Evolutionary conservation across 2,329 filamentous ascomycete genomes (phyloP).

Genomic region (Endoconidiophora polonica): DNA sequence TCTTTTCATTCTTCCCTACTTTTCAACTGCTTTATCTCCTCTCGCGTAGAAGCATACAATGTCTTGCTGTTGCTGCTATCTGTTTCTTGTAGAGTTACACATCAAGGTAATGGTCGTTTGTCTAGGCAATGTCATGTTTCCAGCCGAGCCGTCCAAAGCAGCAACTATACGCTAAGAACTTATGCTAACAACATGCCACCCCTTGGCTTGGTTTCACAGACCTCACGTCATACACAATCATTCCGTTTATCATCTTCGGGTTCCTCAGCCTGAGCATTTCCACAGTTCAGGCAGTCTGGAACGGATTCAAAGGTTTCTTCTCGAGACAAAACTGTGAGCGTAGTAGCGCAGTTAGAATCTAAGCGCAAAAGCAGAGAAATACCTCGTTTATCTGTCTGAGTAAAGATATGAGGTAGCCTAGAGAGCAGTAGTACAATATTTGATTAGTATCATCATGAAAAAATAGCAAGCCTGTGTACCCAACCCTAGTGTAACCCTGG

Average conservation of each 20-base stretch:
- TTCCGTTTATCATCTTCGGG: constrained; percentile 23
- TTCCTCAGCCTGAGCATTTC: constrained; percentile 21
- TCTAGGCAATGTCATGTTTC: too few species aligned
- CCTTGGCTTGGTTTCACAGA: constrained; percentile 16
- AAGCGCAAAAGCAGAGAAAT: too few species aligned
- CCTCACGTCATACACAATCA: constrained; percentile 21
- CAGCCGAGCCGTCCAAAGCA: too few species aligned
- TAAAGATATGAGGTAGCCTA: too few species aligned
- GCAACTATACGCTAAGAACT: too few species aligned
- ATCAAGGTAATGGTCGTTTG: too few species aligned
- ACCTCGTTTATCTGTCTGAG: too few species aligned
- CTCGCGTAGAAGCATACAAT: not conserved
- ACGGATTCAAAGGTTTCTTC: not conserved
- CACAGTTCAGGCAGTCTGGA: constrained; percentile 15
- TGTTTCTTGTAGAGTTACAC: not conserved
- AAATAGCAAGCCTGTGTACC: too few species aligned
- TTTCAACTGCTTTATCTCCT: not conserved
- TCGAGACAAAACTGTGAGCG: not conserved
- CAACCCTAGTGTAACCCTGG: not conserved
- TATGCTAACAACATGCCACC: too few species aligned
- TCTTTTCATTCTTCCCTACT: not conserved
- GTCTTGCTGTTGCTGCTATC: not conserved
- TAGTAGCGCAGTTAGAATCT: not conserved
- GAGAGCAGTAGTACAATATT: too few species aligned
- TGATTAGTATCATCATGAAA: too few species aligned